These are phyloP conservation scores for Citrus reticulata DNA, from an alignment of 345 rosid genomes.

Conservation along the genomic window DNA sequence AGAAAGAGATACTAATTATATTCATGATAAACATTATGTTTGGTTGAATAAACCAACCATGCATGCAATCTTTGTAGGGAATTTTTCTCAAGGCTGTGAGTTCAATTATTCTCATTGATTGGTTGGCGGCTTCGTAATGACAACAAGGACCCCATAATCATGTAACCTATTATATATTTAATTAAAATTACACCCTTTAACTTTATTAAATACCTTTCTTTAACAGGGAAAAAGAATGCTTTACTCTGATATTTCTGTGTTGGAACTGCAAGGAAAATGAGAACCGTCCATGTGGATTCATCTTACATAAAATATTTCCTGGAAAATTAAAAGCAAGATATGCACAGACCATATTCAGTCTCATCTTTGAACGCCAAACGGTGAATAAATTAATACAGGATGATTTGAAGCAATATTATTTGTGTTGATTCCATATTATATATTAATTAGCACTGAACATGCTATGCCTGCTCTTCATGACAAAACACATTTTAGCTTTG, in stretches of 20 bases:
- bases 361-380: not conserved
- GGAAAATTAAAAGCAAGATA: constrained; percentile 1
- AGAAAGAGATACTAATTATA: not conserved
- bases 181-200: not conserved
- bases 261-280: not conserved
- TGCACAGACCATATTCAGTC: constrained; percentile 18
- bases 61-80: not conserved
- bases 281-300: constrained; percentile 32
- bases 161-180: not conserved
- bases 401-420: not conserved
- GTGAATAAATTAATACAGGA: not conserved
- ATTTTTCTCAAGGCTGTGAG: not conserved
- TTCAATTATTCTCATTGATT: constrained; percentile 17
- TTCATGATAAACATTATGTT: not conserved
- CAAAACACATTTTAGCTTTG: not conserved
- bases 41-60: not conserved
- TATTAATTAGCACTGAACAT: too few species aligned
- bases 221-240: not conserved
- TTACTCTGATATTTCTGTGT: not conserved
- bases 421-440: constrained; percentile 11
- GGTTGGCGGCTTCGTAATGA: constrained; percentile 22
- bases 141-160: constrained; percentile 28
- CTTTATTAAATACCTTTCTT: not conserved
- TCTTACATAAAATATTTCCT: not conserved
- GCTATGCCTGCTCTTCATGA: too few species aligned